Percentiles rank a stretch among this genome's conserved stretches.
Conservation (phyloP, 441 rosid genomes). For the Erodium texanum region DNA sequence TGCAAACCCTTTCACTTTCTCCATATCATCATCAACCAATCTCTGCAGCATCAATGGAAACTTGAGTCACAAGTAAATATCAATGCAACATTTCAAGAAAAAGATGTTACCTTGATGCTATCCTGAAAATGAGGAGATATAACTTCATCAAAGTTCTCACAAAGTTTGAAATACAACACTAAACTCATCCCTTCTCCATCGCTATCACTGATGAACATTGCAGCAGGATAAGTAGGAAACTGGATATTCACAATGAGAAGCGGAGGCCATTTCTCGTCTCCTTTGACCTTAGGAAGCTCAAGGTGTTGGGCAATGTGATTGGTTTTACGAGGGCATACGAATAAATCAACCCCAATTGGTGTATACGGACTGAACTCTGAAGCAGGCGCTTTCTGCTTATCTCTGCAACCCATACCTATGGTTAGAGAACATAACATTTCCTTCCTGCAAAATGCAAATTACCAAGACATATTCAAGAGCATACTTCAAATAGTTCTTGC, state of each 20-base stretch:
- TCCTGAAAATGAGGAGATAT: constrained; percentile 59
- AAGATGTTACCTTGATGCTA: constrained; percentile 45
- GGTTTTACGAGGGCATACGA: constrained; percentile 64
- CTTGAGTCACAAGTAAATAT: neutral
- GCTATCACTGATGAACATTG: constrained; percentile 77
- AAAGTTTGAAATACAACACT: constrained; percentile 65
- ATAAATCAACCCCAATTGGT: constrained; percentile 75
- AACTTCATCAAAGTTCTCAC: constrained; percentile 48
- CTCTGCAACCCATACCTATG: constrained; percentile 58
- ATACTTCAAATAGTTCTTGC: constrained; percentile 75
- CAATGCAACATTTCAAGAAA: neutral
- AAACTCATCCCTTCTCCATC: constrained; percentile 97
- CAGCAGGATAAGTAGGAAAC: constrained; percentile 86
- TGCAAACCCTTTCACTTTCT: constrained; percentile 77
- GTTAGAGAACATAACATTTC: too few relatives aligned
- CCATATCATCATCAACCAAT: constrained; percentile 77
- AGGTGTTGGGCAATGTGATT: constrained; percentile 82
- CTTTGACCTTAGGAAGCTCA: constrained; percentile 64
- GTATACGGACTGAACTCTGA: constrained; percentile 47
- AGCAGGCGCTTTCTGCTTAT: constrained; percentile 66
- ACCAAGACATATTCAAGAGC: constrained; percentile 10
- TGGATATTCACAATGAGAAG: constrained; percentile 84
- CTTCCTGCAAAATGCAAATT: too few relatives aligned
- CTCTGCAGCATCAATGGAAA: constrained; percentile 36
- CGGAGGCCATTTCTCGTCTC: constrained; percentile 55